Conservation (phyloP, 495 filamentous ascomycete genomes). For the Aspergillus wentii region DNA sequence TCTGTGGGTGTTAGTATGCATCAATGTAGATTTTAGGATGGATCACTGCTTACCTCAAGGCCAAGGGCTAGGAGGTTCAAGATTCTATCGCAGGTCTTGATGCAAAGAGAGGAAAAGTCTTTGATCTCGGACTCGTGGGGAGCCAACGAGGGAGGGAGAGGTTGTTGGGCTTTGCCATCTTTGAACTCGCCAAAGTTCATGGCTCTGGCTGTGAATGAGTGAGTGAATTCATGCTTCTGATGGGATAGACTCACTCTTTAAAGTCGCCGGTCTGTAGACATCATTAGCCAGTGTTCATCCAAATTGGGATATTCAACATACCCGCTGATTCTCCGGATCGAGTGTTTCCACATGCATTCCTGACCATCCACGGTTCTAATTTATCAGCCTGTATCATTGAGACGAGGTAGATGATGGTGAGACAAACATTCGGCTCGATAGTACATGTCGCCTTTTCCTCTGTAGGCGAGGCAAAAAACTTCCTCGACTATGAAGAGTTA, state of each 20-base stretch:
- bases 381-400: no score
- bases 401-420: not conserved
- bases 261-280: constrained; percentile 72
- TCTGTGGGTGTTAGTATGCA: constrained; percentile 23
- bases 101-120: constrained; percentile 64
- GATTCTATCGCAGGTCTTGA: constrained; percentile 65
- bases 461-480: constrained; percentile 68
- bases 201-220: constrained; percentile 58
- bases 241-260: constrained; percentile 94
- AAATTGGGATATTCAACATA: constrained; percentile 31
- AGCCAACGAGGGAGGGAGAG: constrained; percentile 63
- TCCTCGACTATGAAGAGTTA: constrained; percentile 53
- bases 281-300: no score
- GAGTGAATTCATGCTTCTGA: no score
- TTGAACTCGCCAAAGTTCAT: constrained; percentile 87
- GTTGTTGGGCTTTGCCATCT: constrained; percentile 70
- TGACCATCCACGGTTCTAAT: constrained; percentile 80
- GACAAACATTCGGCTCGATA: constrained; percentile 62
- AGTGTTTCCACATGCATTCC: constrained; percentile 84
- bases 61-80: constrained; percentile 72
- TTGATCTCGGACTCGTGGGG: constrained; percentile 55
- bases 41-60: constrained; percentile 49
- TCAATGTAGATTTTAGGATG: not conserved
- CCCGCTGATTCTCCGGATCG: constrained; percentile 78
- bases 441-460: constrained; percentile 69